phyloP scores from a whole-genome alignment of 2,329 filamentous ascomycete species.

The Aspergillus carbonarius region DNA sequence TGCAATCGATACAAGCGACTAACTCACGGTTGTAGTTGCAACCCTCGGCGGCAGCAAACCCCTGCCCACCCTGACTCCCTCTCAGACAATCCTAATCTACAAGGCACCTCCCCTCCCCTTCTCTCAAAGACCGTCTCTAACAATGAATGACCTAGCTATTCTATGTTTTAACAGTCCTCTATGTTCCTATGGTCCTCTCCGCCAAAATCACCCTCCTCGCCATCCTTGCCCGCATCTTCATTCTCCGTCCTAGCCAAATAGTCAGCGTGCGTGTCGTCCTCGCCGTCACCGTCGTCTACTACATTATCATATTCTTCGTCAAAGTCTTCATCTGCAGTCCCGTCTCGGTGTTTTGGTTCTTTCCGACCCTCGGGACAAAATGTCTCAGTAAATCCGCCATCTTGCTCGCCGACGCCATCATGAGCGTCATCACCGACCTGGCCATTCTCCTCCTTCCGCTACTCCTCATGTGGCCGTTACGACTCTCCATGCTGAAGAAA shows the following conservation, averaged over 20 bases:
- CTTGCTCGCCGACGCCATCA: constrained; percentile 18
- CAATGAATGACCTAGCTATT: background rate
- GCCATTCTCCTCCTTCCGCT: constrained; percentile 18
- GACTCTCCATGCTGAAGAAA: constrained; percentile 15
- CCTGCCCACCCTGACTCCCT: background rate
- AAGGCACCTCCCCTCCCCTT: background rate
- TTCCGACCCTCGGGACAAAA: background rate
- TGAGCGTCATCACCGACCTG: constrained; percentile 17
- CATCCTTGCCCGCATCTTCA: constrained; percentile 15
- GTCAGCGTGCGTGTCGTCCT: constrained; percentile 13
- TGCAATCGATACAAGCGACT: background rate
- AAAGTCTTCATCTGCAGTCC: constrained; percentile 20
- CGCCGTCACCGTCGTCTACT: constrained; percentile 12
- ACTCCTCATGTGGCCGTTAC: constrained; percentile 13
- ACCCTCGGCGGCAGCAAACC: background rate
- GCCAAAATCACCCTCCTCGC: constrained; percentile 17
- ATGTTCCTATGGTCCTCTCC: constrained; percentile 16
- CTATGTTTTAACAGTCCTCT: constrained; percentile 16
- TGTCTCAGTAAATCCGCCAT: constrained; percentile 14
- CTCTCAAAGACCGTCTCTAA: background rate
- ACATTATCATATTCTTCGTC: constrained; percentile 17
- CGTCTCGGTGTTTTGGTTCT: constrained; percentile 17
- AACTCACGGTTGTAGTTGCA: background rate
- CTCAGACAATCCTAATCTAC: background rate
- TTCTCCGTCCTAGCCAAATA: constrained; percentile 9